phyloP scores from a whole-genome alignment of 305 asterid species.

The Fraxinus sp. region DNA sequence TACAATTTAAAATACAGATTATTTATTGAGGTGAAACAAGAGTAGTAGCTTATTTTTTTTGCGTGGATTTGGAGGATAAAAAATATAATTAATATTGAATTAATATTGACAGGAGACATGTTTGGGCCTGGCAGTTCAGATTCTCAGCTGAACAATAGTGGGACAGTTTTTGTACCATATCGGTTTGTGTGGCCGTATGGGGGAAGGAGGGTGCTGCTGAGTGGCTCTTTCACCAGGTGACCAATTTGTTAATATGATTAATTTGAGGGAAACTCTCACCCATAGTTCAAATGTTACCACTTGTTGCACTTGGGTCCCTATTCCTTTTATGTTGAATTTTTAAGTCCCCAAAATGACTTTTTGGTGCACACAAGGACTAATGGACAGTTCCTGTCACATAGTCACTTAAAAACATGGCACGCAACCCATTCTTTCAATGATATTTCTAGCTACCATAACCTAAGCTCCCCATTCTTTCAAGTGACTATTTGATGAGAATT shows the following conservation, averaged over 20 bases:
- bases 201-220: conserved; percentile 54
- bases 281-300: not conserved
- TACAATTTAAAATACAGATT: not conserved
- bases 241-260: conserved; percentile 19
- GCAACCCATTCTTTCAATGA: not conserved
- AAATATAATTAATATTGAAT: not conserved
- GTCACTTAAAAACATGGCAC: not conserved
- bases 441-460: not conserved
- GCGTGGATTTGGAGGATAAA: not conserved
- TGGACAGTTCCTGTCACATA: not conserved
- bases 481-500: not conserved
- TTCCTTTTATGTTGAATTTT: not conserved
- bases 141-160: conserved; percentile 32
- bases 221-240: conserved; percentile 69
- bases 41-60: not conserved
- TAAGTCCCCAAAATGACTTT: not conserved
- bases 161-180: conserved; percentile 39
- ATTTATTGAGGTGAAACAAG: not conserved
- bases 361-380: not conserved
- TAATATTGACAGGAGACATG: conserved; percentile 35
- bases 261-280: not conserved
- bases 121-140: conserved; percentile 34
- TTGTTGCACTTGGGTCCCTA: not conserved
- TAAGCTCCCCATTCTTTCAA: not conserved
- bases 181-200: conserved; percentile 68